Percentiles rank a stretch among this genome's conserved stretches.
phyloP scores from a whole-genome alignment of 768 basidiomycete genomes.

The Epithele typhae region DNA sequence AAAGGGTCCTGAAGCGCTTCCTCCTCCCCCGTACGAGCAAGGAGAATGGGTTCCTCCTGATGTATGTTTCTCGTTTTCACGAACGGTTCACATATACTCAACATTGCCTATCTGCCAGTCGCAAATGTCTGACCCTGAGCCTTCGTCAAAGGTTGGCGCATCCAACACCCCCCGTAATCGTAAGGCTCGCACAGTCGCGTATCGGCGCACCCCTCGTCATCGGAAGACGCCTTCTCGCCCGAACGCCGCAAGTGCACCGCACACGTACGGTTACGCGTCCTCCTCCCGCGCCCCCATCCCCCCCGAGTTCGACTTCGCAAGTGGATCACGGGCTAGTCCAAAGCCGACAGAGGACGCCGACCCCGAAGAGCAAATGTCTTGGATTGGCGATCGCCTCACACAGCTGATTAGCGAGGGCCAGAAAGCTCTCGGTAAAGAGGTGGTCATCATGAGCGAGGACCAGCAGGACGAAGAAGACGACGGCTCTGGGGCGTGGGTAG shows the following conservation, averaged over 20 bases:
- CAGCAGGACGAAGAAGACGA: conserved; percentile 77
- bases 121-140: no score
- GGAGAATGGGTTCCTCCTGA: conserved; percentile 49
- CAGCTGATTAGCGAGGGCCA: conserved; percentile 76
- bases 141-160: no score
- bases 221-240: conserved; percentile 30
- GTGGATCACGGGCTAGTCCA: conserved; percentile 5
- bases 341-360: conserved; percentile 32
- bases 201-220: conserved; percentile 35
- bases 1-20: conserved; percentile 40
- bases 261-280: conserved; percentile 17
- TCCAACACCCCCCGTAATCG: conserved; percentile 33
- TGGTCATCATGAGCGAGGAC: conserved; percentile 73
- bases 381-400: conserved; percentile 70
- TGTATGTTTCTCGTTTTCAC: conserved; percentile 23
- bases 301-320: conserved; percentile 42
- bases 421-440: conserved; percentile 68
- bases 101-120: no score
- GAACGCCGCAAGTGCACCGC: conserved; percentile 10
- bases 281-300: conserved; percentile 20
- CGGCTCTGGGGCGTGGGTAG: conserved; percentile 71
- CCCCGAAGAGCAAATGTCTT: conserved; percentile 71
- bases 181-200: conserved; percentile 33
- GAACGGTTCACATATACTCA: no score
- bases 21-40: conserved; percentile 63